A percentile compares a stretch with the other conserved stretches of the same genome.
Evolutionary conservation across 2,329 filamentous ascomycete genomes (phyloP).

Genomic region (Shiraia bambusicola): DNA sequence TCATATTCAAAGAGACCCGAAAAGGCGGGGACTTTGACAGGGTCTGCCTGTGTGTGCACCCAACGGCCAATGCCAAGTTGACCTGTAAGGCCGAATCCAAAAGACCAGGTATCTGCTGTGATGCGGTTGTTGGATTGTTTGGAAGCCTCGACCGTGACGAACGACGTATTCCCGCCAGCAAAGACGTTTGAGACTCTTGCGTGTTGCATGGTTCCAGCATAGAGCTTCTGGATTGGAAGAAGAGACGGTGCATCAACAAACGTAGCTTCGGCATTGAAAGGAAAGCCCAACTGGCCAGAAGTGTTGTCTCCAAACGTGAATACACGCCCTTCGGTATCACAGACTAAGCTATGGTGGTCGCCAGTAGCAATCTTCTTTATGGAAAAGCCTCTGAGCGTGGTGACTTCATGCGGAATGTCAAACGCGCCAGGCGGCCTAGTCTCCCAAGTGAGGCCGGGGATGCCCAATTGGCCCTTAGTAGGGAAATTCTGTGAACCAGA

Average conservation of each 20-base stretch:
- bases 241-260: slow-evolving; percentile 69
- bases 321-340: slow-evolving; percentile 73
- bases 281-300: slow-evolving; percentile 86
- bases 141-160: slow-evolving; percentile 79
- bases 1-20: slow-evolving; percentile 87
- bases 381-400: slow-evolving; percentile 67
- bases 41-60: slow-evolving; percentile 79
- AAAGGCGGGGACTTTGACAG: slow-evolving; percentile 78
- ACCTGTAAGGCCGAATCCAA: slow-evolving; percentile 82
- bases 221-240: slow-evolving; percentile 71
- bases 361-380: slow-evolving; percentile 77
- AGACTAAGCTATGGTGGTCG: slow-evolving; percentile 79
- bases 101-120: slow-evolving; percentile 80
- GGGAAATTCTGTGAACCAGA: slow-evolving; percentile 78
- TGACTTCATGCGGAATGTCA: slow-evolving; percentile 80
- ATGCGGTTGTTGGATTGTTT: slow-evolving; percentile 60
- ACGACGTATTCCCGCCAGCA: slow-evolving; percentile 84
- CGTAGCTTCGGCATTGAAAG: slow-evolving; percentile 62
- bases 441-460: slow-evolving; percentile 78
- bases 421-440: slow-evolving; percentile 75
- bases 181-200: slow-evolving; percentile 74
- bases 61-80: slow-evolving; percentile 82
- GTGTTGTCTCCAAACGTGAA: slow-evolving; percentile 92
- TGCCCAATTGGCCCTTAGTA: slow-evolving; percentile 79
- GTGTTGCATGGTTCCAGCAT: slow-evolving; percentile 63